These are phyloP conservation scores for Umbelopsis isabellina DNA, from an alignment of 192 early-diverging fungal genomes.

Conservation along the genomic window DNA sequence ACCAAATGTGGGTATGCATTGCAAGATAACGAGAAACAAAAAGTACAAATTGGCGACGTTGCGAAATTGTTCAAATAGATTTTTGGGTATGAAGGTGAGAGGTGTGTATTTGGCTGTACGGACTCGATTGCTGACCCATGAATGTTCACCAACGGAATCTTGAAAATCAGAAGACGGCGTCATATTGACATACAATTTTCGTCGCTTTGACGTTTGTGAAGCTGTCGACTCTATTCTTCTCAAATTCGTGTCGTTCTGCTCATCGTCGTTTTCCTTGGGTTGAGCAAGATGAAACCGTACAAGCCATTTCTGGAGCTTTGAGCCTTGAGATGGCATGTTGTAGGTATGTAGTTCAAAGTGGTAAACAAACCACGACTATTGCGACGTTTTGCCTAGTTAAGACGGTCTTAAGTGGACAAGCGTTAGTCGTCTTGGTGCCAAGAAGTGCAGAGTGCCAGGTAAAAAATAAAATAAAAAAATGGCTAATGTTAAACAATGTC, in stretches of 20 bases:
- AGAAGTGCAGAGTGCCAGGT: neutral
- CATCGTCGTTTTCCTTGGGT: slow-evolving; percentile 4
- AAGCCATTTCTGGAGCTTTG: neutral
- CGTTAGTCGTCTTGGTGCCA: neutral
- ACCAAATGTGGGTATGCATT: slow-evolving; percentile 60
- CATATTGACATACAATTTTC: slow-evolving; percentile 46
- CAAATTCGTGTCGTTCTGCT: slow-evolving; percentile 12
- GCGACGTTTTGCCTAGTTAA: neutral
- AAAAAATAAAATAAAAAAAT: neutral
- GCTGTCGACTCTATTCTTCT: slow-evolving; percentile 34
- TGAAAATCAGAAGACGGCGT: slow-evolving; percentile 23
- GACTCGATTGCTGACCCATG: slow-evolving; percentile 72
- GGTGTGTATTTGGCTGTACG: slow-evolving; percentile 91
- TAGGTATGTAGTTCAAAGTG: neutral
- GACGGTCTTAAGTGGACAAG: neutral
- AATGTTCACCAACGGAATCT: slow-evolving; percentile 36
- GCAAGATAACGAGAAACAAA: slow-evolving; percentile 84
- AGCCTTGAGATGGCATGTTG: slow-evolving; percentile 10
- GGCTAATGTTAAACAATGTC: slow-evolving; percentile 16
- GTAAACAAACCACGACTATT: neutral
- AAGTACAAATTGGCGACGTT: slow-evolving; percentile 97
- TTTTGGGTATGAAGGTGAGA: slow-evolving; percentile 91
- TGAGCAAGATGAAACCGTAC: slow-evolving; percentile 5
- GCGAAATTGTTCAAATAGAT: slow-evolving; percentile 96
- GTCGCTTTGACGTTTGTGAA: slow-evolving; percentile 38